These are phyloP conservation scores for Ceratocystiopsis sp. DNA, from an alignment of 2,329 filamentous ascomycete genomes.

Conservation along the genomic window DNA sequence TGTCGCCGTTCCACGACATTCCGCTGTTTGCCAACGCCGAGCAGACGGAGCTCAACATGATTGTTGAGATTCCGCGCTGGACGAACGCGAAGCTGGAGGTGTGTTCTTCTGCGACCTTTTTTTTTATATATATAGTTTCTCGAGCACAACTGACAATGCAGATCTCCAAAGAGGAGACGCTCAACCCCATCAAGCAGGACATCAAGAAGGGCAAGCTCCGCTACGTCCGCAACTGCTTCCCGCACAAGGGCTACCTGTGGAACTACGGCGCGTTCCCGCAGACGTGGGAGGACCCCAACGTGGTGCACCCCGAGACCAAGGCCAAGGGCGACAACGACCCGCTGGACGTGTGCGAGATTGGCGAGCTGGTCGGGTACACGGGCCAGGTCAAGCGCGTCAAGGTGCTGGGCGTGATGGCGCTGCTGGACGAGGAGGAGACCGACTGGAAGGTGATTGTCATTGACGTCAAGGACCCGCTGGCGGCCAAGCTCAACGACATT, in stretches of 20 bases:
- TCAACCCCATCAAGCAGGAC: slow-evolving; percentile 99
- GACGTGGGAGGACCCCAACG: slow-evolving; percentile 99
- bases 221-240: slow-evolving; percentile 99
- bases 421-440: slow-evolving; percentile 98
- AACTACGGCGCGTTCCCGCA: slow-evolving; percentile 99
- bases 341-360: slow-evolving; percentile 98
- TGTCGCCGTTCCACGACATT: slow-evolving; percentile 97
- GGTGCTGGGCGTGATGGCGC: slow-evolving; percentile 96
- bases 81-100: slow-evolving; percentile 99
- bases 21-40: slow-evolving; percentile 94
- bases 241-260: slow-evolving; percentile 99
- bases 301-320: slow-evolving; percentile 95
- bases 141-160: too few species aligned
- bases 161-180: slow-evolving; percentile 97
- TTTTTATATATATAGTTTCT: too few species aligned
- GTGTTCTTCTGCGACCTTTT: slow-evolving; percentile 10
- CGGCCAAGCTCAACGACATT: slow-evolving; percentile 90
- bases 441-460: slow-evolving; percentile 99
- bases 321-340: slow-evolving; percentile 99
- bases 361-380: slow-evolving; percentile 88
- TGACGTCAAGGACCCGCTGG: slow-evolving; percentile 92
- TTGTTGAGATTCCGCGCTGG: slow-evolving; percentile 99
- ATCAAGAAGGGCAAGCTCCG: slow-evolving; percentile 99
- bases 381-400: slow-evolving; percentile 99
- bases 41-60: slow-evolving; percentile 95